These are phyloP conservation scores for Sclerotinia glacialis DNA, from an alignment of 2,329 filamentous ascomycete species.

Conservation along the genomic window DNA sequence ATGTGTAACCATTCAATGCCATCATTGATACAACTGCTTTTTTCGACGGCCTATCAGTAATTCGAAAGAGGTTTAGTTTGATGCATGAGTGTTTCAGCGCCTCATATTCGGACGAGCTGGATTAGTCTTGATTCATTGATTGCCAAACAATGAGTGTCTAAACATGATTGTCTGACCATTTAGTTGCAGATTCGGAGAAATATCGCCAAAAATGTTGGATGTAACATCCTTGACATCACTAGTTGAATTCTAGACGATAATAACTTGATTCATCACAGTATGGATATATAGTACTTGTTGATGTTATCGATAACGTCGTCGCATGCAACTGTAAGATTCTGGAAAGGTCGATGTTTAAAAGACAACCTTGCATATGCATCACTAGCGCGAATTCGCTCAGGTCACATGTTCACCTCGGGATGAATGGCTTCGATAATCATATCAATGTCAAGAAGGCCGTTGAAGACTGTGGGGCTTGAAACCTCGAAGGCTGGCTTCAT, in stretches of 20 bases:
- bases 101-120: background rate
- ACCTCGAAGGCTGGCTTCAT: no score
- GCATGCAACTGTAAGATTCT: background rate
- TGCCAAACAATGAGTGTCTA: no score
- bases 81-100: background rate
- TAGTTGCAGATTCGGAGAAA: no score
- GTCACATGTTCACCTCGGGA: background rate
- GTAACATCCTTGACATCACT: background rate
- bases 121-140: background rate
- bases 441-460: background rate
- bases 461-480: no score
- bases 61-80: background rate
- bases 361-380: slow-evolving; percentile 9
- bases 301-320: background rate
- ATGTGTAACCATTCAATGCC: background rate
- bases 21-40: background rate
- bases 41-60: background rate
- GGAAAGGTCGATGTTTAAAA: slow-evolving; percentile 1
- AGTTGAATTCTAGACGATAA: background rate
- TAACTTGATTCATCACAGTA: background rate
- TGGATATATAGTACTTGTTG: background rate
- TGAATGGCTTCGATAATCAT: background rate
- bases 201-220: background rate
- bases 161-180: background rate
- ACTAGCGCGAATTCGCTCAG: background rate